These are phyloP conservation scores for Aureobasidium sp. DNA, from an alignment of 2,329 filamentous ascomycete genomes.

Conservation along the genomic window DNA sequence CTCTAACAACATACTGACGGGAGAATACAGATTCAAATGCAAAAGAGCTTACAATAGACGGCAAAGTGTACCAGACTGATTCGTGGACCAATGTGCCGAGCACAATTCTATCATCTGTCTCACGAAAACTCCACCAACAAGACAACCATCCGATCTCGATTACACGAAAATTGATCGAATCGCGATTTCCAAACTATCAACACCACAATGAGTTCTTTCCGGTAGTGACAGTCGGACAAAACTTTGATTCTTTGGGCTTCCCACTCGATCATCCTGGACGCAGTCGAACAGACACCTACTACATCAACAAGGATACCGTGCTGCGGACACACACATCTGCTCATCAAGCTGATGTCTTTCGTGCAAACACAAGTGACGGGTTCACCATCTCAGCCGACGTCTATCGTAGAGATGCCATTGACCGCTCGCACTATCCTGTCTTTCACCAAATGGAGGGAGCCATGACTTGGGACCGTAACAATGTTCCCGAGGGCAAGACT, in stretches of 20 bases:
- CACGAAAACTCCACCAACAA: slow-evolving; percentile 79
- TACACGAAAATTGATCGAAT: slow-evolving; percentile 87
- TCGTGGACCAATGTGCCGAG: slow-evolving; percentile 77
- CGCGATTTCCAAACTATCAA: slow-evolving; percentile 71
- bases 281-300: slow-evolving; percentile 87
- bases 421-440: slow-evolving; percentile 89
- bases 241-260: slow-evolving; percentile 97
- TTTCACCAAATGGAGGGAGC: slow-evolving; percentile 99
- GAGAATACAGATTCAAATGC: background rate
- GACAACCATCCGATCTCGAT: slow-evolving; percentile 84
- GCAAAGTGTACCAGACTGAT: slow-evolving; percentile 60
- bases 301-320: slow-evolving; percentile 76
- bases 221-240: slow-evolving; percentile 75
- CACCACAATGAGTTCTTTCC: slow-evolving; percentile 75
- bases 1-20: background rate
- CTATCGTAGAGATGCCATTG: slow-evolving; percentile 89
- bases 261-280: slow-evolving; percentile 81
- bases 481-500: slow-evolving; percentile 45
- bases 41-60: slow-evolving; percentile 48
- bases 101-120: slow-evolving; percentile 66
- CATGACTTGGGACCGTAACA: slow-evolving; percentile 71
- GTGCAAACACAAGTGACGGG: slow-evolving; percentile 63
- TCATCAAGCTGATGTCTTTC: slow-evolving; percentile 79
- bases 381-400: slow-evolving; percentile 93
- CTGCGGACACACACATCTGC: slow-evolving; percentile 91